phyloP scores from a whole-genome alignment of 78 protist genomes.

The Creolimax fragrantissima region DNA sequence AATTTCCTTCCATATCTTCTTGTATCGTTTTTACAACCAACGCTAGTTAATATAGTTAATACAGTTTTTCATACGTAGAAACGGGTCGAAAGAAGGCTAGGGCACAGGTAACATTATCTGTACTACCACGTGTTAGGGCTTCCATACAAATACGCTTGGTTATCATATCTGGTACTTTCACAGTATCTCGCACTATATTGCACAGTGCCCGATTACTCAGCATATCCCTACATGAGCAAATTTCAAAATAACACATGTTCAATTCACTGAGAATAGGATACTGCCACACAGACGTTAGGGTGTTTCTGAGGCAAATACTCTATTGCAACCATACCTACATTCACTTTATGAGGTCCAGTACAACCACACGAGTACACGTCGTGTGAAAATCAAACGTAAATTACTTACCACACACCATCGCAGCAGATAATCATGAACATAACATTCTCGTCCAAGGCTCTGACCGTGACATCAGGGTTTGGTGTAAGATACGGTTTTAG shows the following conservation, averaged over 20 bases:
- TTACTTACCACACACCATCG: not conserved
- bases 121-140: not conserved
- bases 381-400: too few relatives aligned
- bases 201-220: too few relatives aligned
- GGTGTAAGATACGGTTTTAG: not conserved
- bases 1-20: too few relatives aligned
- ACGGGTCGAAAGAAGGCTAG: not conserved
- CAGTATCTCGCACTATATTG: not conserved
- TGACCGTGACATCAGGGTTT: not conserved
- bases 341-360: too few relatives aligned
- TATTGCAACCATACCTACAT: too few relatives aligned
- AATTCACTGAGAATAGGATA: too few relatives aligned
- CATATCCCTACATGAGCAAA: too few relatives aligned
- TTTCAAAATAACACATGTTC: too few relatives aligned
- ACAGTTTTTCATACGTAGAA: not conserved
- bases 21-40: too few relatives aligned
- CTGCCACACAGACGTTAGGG: too few relatives aligned
- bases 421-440: not conserved
- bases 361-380: too few relatives aligned
- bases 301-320: too few relatives aligned
- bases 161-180: not conserved
- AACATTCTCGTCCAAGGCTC: not conserved
- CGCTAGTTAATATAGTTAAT: not conserved
- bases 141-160: not conserved
- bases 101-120: not conserved